Percentiles rank a stretch among this genome's conserved stretches.
Conservation (phyloP, 225 moss, liverwort and hornwort genomes). For the Sphagnum contortum region DNA sequence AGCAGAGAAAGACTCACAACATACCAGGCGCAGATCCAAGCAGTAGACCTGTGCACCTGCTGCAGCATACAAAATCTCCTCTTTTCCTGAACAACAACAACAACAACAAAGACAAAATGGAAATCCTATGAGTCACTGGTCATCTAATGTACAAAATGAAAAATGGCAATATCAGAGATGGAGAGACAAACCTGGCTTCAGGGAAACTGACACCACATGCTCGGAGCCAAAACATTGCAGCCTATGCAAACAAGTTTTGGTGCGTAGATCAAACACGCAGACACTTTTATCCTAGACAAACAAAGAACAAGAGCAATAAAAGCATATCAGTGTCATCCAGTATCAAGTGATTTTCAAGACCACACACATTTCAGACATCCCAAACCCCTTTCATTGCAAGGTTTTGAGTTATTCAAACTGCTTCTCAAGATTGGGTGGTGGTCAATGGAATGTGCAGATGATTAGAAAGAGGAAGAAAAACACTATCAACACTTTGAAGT, state of each 20-base stretch:
- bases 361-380: too few relatives aligned
- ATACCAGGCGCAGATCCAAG: constrained; percentile 57
- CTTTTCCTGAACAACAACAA: constrained; percentile 23
- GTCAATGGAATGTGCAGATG: too few relatives aligned
- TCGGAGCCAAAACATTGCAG: constrained; percentile 40
- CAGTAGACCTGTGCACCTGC: constrained; percentile 41
- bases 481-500: too few relatives aligned
- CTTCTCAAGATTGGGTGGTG: too few relatives aligned
- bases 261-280: constrained; percentile 52
- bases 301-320: constrained; percentile 6
- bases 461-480: too few relatives aligned
- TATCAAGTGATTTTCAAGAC: too few relatives aligned
- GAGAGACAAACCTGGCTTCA: constrained; percentile 18
- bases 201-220: constrained; percentile 41
- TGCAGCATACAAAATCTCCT: constrained; percentile 46
- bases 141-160: too few relatives aligned
- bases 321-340: too few relatives aligned
- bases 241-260: constrained; percentile 24
- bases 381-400: not conserved
- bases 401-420: too few relatives aligned
- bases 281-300: constrained; percentile 49
- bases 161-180: constrained; percentile 6
- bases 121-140: too few relatives aligned
- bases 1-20: constrained; percentile 1
- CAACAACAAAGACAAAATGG: not conserved